phyloP scores from a whole-genome alignment of 2,329 filamentous ascomycete genomes.

The Trichoderma sp. region DNA sequence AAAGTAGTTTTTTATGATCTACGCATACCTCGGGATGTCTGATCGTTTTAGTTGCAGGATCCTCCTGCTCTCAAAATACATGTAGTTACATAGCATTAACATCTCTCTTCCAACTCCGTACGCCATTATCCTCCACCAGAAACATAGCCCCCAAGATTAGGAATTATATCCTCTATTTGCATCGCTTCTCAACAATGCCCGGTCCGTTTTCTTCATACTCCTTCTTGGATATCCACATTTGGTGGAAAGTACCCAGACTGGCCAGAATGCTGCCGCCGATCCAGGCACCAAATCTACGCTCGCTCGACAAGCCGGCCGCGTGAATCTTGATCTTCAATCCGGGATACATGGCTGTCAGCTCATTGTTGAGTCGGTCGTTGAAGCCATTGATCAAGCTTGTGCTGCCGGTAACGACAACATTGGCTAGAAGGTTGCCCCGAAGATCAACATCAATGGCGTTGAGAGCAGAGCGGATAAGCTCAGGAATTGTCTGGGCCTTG shows the following conservation, averaged over 20 bases:
- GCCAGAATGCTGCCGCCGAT: conserved; percentile 95
- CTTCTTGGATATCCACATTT: conserved; percentile 98
- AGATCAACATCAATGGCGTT: conserved; percentile 86
- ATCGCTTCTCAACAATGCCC: conserved; percentile 91
- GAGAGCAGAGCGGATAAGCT: conserved; percentile 76
- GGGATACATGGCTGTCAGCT: conserved; percentile 79
- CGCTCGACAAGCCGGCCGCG: conserved; percentile 80
- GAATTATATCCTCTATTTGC: conserved; percentile 62
- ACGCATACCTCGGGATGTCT: conserved; percentile 3
- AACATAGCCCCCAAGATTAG: background rate
- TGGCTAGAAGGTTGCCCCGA: conserved; percentile 77
- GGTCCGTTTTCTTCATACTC: conserved; percentile 96
- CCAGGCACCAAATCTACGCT: conserved; percentile 92
- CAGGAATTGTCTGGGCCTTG: conserved; percentile 78
- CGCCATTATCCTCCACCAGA: conserved; percentile 31
- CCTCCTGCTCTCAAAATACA: background rate
- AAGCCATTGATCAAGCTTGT: conserved; percentile 87
- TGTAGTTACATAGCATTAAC: conserved; percentile 25
- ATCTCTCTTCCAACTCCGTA: conserved; percentile 38
- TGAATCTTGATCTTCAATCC: conserved; percentile 85
- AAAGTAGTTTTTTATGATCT: conserved; percentile 1
- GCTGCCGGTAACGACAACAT: conserved; percentile 91
- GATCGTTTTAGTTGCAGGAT: background rate
- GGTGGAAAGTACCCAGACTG: conserved; percentile 95
- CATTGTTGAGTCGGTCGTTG: conserved; percentile 83